These are phyloP conservation scores for Cucumis melo DNA, from an alignment of 306 rosid species.

Conservation along the genomic window DNA sequence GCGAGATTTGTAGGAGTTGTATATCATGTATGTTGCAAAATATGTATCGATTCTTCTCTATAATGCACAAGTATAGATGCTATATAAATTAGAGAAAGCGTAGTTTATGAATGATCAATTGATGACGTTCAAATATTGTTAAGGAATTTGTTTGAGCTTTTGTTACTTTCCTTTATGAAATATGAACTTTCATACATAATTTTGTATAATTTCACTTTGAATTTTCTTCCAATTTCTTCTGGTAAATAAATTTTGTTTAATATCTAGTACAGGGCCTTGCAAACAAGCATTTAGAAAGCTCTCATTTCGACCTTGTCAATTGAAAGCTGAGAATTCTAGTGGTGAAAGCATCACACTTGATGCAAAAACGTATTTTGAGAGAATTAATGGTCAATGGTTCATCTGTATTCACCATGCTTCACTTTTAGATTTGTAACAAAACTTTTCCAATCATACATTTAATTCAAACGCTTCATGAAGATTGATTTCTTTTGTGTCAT, in stretches of 20 bases:
- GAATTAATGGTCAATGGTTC: slow-evolving; percentile 60
- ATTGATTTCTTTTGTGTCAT: neutral
- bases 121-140: too few species aligned
- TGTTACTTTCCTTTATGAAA: too few species aligned
- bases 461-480: neutral
- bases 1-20: too few species aligned
- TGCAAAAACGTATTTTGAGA: slow-evolving; percentile 61
- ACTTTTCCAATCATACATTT: neutral
- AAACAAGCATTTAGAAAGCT: slow-evolving; percentile 15
- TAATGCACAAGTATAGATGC: too few species aligned
- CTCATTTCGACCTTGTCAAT: slow-evolving; percentile 22
- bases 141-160: too few species aligned
- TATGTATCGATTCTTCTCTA: too few species aligned
- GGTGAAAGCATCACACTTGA: slow-evolving; percentile 37
- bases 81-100: too few species aligned
- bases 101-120: too few species aligned
- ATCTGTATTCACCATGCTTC: slow-evolving; percentile 84
- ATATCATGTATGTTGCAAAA: too few species aligned
- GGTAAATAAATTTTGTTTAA: slow-evolving; percentile 2
- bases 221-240: neutral
- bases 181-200: too few species aligned
- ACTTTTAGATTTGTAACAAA: slow-evolving; percentile 46
- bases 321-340: slow-evolving; percentile 41
- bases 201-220: too few species aligned
- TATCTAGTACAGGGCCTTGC: slow-evolving; percentile 23